Evolutionary conservation across 2,329 filamentous ascomycete species (phyloP), one percentile per base, ranked within the genome.

Genomic region (Polytolypa hystricis): DNA sequence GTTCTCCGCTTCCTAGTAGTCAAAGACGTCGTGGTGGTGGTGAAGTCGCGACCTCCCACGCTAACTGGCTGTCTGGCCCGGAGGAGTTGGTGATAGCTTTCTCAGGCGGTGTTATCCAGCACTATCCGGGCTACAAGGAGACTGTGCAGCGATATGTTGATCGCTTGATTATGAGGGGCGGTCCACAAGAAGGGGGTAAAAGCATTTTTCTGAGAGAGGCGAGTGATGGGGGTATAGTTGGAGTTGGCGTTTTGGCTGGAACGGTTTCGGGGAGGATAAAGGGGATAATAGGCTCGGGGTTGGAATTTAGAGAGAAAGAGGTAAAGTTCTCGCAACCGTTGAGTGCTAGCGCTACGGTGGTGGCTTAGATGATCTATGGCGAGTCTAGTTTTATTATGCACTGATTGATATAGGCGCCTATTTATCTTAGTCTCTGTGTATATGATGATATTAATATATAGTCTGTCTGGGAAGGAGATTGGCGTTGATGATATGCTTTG

Each of bases 71-170:
- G 17, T 49, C 53, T 11, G 55, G 55, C 4, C 52, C 57, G 0
- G 66, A 73, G 40, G 77, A 82, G 47, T 56, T 86, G 16, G 74
- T 81, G 1, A 79, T 87, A 16, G 82, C 81, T 1, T 84, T 83
- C 51, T 84, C 81, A 0, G 82, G 82, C 11, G 79, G 80, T 12
- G 84, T 81, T 49, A 86, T 87, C 38, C 73, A 76, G 10, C 76
- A 82, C 49, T 84, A 84, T 51, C 81, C 82, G 27, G 67, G 79
- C 47, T 85, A 82, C 55, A 63, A 82, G 23, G 57, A 62, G 30
- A 75, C 78, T 40, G 80, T 78, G 43, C 80, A 85, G 54, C 47
- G 58, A n/a, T 81, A 82, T 51, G 65, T 86, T 32, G 75, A 84
- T 41, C 54, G 58, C 4, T 52, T 71, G 10, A 52, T 70, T 0